These are phyloP conservation scores for Sanguinoderma infundibulare DNA, from an alignment of 1,284 basidiomycete species.

Conservation along the genomic window DNA sequence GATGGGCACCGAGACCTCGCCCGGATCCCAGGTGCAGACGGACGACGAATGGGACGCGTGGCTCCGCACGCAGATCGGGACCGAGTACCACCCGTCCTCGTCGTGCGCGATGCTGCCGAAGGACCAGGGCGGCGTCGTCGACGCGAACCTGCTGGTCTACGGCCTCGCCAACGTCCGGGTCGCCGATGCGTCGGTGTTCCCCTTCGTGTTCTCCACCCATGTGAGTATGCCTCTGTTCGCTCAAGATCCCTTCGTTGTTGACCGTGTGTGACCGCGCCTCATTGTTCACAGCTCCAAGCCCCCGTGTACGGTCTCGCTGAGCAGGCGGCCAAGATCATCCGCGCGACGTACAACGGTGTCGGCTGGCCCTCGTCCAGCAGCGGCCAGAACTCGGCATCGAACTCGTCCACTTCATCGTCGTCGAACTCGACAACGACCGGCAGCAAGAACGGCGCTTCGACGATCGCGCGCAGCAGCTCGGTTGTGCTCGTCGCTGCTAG, in stretches of 20 bases:
- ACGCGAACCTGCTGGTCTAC: constrained; percentile 64
- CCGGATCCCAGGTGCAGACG: constrained; percentile 43
- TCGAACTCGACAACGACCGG: not conserved
- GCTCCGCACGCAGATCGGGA: constrained; percentile 44
- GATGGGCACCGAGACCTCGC: constrained; percentile 42
- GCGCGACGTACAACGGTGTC: constrained; percentile 45
- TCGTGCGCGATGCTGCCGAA: constrained; percentile 69
- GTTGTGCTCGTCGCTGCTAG: constrained; percentile 6
- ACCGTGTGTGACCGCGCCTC: not conserved
- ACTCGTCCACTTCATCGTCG: constrained; percentile 3
- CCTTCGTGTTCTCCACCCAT: constrained; percentile 56
- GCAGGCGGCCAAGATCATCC: constrained; percentile 67
- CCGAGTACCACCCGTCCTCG: constrained; percentile 61
- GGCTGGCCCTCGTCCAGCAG: constrained; percentile 29
- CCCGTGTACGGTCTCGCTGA: constrained; percentile 75
- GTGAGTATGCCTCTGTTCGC: constrained; percentile 1
- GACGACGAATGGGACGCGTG: constrained; percentile 54
- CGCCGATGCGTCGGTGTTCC: constrained; percentile 49
- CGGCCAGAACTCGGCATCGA: constrained; percentile 3
- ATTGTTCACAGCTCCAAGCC: constrained; percentile 47
- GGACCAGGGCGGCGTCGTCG: constrained; percentile 67
- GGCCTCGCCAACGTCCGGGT: constrained; percentile 45
- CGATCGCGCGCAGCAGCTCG: constrained; percentile 1
- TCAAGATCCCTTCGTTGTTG: not conserved
- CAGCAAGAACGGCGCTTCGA: constrained; percentile 9